Conservation (phyloP, 2,329 filamentous ascomycete genomes). For the Monosporascus sp. region DNA sequence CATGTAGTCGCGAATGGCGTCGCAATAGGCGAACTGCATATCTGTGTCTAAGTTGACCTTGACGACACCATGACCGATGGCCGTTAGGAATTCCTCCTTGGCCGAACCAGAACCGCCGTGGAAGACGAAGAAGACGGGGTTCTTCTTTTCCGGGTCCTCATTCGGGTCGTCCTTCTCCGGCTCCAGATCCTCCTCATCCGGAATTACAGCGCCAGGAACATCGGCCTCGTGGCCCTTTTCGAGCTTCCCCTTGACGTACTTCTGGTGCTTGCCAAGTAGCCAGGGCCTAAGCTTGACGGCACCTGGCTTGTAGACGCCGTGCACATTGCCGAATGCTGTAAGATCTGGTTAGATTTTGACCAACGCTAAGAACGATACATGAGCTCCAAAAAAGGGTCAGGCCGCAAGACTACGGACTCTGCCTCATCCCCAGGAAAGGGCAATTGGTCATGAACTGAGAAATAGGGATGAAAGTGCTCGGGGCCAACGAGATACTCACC, state of each 20-base stretch:
- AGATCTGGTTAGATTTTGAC: too few species aligned
- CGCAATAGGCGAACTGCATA: slow-evolving; percentile 90
- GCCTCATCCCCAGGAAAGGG: too few species aligned
- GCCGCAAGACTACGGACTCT: too few species aligned
- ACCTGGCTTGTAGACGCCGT: slow-evolving; percentile 97
- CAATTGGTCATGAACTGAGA: too few species aligned
- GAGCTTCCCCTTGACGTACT: slow-evolving; percentile 78
- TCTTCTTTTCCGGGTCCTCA: slow-evolving; percentile 57
- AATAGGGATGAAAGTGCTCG: too few species aligned
- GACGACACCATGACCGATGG: slow-evolving; percentile 89
- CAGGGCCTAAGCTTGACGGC: slow-evolving; percentile 97
- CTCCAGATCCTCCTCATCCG: neutral
- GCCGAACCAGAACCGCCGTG: slow-evolving; percentile 91
- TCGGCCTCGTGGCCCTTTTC: too few species aligned
- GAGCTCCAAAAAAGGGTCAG: too few species aligned
- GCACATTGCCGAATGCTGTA: slow-evolving; percentile 89
- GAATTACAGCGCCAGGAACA: too few species aligned
- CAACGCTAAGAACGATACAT: too few species aligned
- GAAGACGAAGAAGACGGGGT: slow-evolving; percentile 99
- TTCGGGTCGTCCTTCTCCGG: neutral
- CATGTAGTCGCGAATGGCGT: slow-evolving; percentile 91
- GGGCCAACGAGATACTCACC: too few species aligned
- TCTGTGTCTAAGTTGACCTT: slow-evolving; percentile 99
- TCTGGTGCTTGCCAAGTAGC: slow-evolving; percentile 95
- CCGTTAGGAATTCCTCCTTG: slow-evolving; percentile 85